A percentile compares a stretch with the other conserved stretches of the same genome.
phyloP scores from a whole-genome alignment of 2,329 filamentous ascomycete species.

The Boeremia lycopersici region DNA sequence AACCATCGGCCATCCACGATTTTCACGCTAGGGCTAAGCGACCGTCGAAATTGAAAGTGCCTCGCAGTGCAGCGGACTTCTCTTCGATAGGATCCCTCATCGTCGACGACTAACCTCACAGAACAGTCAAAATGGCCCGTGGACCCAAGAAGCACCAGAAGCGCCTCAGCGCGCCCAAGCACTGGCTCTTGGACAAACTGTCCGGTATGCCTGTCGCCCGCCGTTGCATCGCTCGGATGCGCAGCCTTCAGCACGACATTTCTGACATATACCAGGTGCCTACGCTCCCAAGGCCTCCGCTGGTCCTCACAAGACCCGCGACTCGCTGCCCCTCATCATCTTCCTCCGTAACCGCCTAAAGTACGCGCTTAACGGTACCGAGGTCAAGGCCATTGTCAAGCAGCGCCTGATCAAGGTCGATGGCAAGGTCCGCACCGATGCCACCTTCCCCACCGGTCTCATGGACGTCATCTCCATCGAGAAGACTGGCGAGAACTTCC shows the following conservation, averaged over 20 bases:
- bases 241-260: slow-evolving; percentile 10
- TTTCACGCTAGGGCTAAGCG: slow-evolving; percentile 1
- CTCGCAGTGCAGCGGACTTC: slow-evolving; percentile 17
- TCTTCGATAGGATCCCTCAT: slow-evolving; percentile 37
- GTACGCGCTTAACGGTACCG: slow-evolving; percentile 98
- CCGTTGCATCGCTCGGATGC: slow-evolving; percentile 49
- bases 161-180: slow-evolving; percentile 97
- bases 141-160: slow-evolving; percentile 98
- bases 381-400: slow-evolving; percentile 98
- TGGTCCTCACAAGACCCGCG: slow-evolving; percentile 99
- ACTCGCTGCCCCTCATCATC: slow-evolving; percentile 98
- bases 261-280: slow-evolving; percentile 45
- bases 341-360: slow-evolving; percentile 83
- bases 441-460: slow-evolving; percentile 96
- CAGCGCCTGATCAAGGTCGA: slow-evolving; percentile 99
- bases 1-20: not conserved
- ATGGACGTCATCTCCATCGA: slow-evolving; percentile 99
- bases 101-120: slow-evolving; percentile 44
- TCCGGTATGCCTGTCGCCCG: slow-evolving; percentile 67
- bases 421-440: slow-evolving; percentile 98
- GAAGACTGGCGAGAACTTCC: slow-evolving; percentile 99
- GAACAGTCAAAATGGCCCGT: slow-evolving; percentile 65
- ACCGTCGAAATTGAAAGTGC: slow-evolving; percentile 2
- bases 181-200: slow-evolving; percentile 99
- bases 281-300: slow-evolving; percentile 71